A percentile compares a stretch with the other conserved stretches of the same genome.
These are phyloP conservation scores for Schoenoplectus triqueter DNA, from an alignment of 202 grass and related monocot genomes.

Conservation along the genomic window DNA sequence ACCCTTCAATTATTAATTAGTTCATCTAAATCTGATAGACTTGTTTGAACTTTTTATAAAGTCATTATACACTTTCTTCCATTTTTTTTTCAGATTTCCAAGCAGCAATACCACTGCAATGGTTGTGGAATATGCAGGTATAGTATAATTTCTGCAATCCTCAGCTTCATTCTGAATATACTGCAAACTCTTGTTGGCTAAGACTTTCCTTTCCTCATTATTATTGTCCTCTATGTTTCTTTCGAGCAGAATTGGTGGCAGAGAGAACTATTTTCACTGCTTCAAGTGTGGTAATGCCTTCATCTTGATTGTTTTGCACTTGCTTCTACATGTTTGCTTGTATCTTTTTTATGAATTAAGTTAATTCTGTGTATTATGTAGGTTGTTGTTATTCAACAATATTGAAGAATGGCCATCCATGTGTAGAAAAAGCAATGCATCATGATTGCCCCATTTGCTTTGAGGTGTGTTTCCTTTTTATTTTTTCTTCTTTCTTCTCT, in stretches of 20 bases:
- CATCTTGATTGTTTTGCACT: slow-evolving; percentile 20
- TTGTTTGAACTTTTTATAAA: slow-evolving; percentile 24
- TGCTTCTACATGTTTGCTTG: slow-evolving; percentile 32
- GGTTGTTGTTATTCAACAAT: slow-evolving; percentile 85
- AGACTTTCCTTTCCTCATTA: neutral
- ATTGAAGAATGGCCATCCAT: slow-evolving; percentile 80
- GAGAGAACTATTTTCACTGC: slow-evolving; percentile 94
- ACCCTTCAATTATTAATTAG: slow-evolving; percentile 14
- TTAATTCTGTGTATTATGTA: slow-evolving; percentile 28
- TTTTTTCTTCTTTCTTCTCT: slow-evolving; percentile 21
- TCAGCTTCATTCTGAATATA: slow-evolving; percentile 5
- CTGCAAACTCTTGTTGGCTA: neutral
- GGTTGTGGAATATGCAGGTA: slow-evolving; percentile 96
- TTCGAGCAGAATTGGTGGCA: slow-evolving; percentile 75
- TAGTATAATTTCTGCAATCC: slow-evolving; percentile 9
- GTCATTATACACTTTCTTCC: neutral
- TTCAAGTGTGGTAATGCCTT: slow-evolving; percentile 74
- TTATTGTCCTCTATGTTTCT: slow-evolving; percentile 15
- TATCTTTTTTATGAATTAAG: slow-evolving; percentile 6
- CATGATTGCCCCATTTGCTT: slow-evolving; percentile 98
- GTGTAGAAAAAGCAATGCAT: slow-evolving; percentile 97
- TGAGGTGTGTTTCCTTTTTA: slow-evolving; percentile 54
- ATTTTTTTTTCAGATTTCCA: slow-evolving; percentile 66
- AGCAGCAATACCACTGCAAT: slow-evolving; percentile 90
- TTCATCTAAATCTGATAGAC: neutral